phyloP scores from a whole-genome alignment of 2,329 filamentous ascomycete genomes.

The Talaromyces sp. region DNA sequence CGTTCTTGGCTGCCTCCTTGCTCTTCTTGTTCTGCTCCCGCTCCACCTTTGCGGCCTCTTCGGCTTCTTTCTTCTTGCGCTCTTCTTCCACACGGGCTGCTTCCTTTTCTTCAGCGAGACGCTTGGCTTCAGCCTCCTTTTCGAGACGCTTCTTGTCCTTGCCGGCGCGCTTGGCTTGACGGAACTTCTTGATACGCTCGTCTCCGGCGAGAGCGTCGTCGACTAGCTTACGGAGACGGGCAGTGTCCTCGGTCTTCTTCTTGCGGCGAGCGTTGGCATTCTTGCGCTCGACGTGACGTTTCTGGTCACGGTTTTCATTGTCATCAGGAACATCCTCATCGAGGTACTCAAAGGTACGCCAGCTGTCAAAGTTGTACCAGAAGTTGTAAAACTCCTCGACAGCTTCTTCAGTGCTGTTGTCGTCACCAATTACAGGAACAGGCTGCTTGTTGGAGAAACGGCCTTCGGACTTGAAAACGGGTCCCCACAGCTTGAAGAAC shows the following conservation, averaged over 20 bases:
- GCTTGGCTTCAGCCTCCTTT: constrained; percentile 85
- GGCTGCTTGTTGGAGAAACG: constrained; percentile 90
- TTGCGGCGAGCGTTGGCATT: constrained; percentile 96
- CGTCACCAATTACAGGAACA: constrained; percentile 78
- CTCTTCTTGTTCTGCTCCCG: constrained; percentile 87
- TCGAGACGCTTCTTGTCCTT: constrained; percentile 95
- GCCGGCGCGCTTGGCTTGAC: constrained; percentile 79
- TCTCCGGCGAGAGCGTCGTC: constrained; percentile 80
- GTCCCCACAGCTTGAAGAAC: constrained; percentile 92
- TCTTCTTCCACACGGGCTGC: constrained; percentile 80
- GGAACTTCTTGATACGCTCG: constrained; percentile 96
- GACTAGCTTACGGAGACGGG: constrained; percentile 80
- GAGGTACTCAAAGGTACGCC: constrained; percentile 95
- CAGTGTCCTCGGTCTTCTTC: constrained; percentile 98
- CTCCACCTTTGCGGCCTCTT: constrained; percentile 77
- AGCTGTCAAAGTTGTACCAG: constrained; percentile 99
- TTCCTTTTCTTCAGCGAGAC: constrained; percentile 75
- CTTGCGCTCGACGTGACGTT: constrained; percentile 96
- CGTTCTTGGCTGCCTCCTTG: constrained; percentile 97
- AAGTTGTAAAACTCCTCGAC: constrained; percentile 99
- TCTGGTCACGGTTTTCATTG: constrained; percentile 98
- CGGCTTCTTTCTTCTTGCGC: constrained; percentile 72
- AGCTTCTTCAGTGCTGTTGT: constrained; percentile 77
- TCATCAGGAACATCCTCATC: constrained; percentile 98
- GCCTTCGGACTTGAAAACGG: constrained; percentile 82